Base-by-base conservation (phyloP, 805 yeast species). In the Myxozyma vanderwaltii region DNA sequence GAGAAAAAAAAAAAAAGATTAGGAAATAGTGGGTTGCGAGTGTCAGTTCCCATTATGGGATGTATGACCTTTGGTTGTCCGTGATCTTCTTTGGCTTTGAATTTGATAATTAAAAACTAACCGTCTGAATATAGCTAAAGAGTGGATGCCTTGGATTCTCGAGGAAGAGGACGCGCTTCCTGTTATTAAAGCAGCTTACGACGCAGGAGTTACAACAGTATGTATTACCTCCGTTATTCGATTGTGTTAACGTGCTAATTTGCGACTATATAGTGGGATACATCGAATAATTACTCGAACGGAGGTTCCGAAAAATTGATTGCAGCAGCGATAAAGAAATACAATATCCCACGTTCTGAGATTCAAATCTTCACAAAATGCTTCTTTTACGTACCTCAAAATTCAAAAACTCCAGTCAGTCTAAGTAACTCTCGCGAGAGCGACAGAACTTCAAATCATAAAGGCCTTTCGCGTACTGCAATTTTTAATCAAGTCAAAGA, bases 321-420 rank as follows among this genome's bases (percentile, higher is more conserved):
- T 19, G 51, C 40, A 21, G 81, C 82, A 68, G 83, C 82, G 66
- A 64, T 83, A 59, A 76, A 77, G 63, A 74, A 76, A 57, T 82
- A 75, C 71, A 72, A 78, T 46, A 84, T 84, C 64, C 76, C 76
- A 7, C 75, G 87, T 62, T 81, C 81, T 44, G 76, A 76, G 45
- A 77, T 83, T 52, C 84, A 83, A 15, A 82, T 84, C 56, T 56
- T 84, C 63, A 72, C 84, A 26, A 84, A 84, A 70, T 74, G 27
- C 40, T 24, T 24, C 15, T 38, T 38, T 15, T n/a, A 29, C 24
- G 38, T 13, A 31, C 38, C 10, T 27, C n/a, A 51, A 31, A 19
- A 27, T 12, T 40, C 19, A n/a, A 36, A 36, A 26, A 35, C 50
- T 24, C 26, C 31, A 4, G 44, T 49, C 17, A 17, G 47, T 7